Evolutionary conservation across 2,329 filamentous ascomycete genomes (phyloP).

Genomic region (Leptodontidium sp.): DNA sequence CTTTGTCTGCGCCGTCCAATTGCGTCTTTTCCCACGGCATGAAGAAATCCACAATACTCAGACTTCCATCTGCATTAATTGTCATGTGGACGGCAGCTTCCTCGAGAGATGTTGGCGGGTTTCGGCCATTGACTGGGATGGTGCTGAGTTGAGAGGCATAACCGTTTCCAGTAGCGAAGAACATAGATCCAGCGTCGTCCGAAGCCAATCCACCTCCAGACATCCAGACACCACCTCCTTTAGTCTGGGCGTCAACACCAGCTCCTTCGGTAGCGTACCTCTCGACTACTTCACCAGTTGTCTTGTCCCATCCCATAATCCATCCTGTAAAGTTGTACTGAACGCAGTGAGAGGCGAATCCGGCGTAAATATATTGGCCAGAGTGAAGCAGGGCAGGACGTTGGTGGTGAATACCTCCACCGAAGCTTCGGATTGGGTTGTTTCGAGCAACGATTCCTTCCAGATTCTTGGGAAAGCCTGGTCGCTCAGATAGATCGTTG

Average conservation of each 20-base stretch:
- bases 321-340: conserved; percentile 60
- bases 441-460: conserved; percentile 55
- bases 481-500: conserved; percentile 52
- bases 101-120: conserved; percentile 55
- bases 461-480: conserved; percentile 53
- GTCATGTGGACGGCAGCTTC: conserved; percentile 59
- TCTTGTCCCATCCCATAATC: conserved; percentile 58
- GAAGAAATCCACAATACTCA: conserved; percentile 57
- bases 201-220: conserved; percentile 56
- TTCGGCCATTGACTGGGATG: conserved; percentile 53
- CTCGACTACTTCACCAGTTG: conserved; percentile 54
- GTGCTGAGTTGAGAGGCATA: conserved; percentile 56
- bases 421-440: conserved; percentile 55
- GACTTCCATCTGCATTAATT: conserved; percentile 53
- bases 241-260: conserved; percentile 50
- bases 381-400: conserved; percentile 56
- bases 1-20: conserved; percentile 58
- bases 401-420: conserved; percentile 57
- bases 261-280: conserved; percentile 54
- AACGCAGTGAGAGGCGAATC: conserved; percentile 60
- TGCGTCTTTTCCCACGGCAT: conserved; percentile 59
- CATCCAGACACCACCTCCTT: conserved; percentile 58
- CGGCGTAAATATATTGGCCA: conserved; percentile 57
- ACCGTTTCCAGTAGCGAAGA: conserved; percentile 58
- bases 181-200: conserved; percentile 56